Conservation (phyloP, 148 eudicot species). For the Cornus controversa region DNA sequence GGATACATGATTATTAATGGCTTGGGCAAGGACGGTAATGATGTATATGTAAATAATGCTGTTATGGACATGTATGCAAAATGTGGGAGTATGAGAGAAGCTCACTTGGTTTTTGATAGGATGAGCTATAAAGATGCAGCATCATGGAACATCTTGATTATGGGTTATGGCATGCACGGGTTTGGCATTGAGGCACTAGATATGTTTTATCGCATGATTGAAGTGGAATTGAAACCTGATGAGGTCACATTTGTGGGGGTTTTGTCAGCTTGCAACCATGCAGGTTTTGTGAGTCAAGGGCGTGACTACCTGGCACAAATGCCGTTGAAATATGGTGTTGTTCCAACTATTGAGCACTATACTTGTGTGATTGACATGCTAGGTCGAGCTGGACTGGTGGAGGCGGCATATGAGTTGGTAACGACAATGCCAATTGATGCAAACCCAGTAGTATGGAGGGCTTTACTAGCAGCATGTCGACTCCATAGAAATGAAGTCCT, state of each 20-base stretch:
- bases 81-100: conserved; percentile 67
- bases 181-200: conserved; percentile 51
- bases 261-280: conserved; percentile 71
- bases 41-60: conserved; percentile 43
- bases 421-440: conserved; percentile 52
- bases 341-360: conserved; percentile 64
- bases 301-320: conserved; percentile 51
- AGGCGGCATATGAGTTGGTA: conserved; percentile 58
- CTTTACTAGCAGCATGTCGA: conserved; percentile 61
- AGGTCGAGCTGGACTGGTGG: conserved; percentile 68
- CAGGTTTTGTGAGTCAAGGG: conserved; percentile 54
- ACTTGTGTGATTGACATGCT: conserved; percentile 81
- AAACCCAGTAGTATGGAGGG: conserved; percentile 69
- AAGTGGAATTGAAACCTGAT: conserved; percentile 47
- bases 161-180: conserved; percentile 81
- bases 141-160: conserved; percentile 82
- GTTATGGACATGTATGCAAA: conserved; percentile 66
- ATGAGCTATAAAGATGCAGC: conserved; percentile 63
- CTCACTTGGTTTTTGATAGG: conserved; percentile 44
- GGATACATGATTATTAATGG: conserved; percentile 53
- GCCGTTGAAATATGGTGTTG: conserved; percentile 47
- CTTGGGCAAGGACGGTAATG: conserved; percentile 21
- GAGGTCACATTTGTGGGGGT: conserved; percentile 61
- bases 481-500: conserved; percentile 55
- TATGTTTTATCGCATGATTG: conserved; percentile 48